These are phyloP conservation scores for Axilococcus clingmanii DNA, from an alignment of 139 green algal species.

Conservation along the genomic window DNA sequence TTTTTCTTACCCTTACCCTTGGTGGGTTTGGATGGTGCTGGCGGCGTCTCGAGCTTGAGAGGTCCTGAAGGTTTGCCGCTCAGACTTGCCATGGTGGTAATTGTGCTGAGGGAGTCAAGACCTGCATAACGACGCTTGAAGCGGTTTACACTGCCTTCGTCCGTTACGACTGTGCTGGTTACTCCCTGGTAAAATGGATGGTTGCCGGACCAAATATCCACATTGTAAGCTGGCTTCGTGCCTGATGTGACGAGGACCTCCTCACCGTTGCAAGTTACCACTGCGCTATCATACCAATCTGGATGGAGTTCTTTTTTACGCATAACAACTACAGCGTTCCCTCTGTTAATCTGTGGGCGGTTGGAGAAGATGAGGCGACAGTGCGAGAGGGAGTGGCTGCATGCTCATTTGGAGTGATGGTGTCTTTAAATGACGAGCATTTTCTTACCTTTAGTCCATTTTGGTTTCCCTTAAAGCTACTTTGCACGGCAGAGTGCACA, in stretches of 20 bases:
- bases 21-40: no score
- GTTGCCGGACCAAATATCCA: slow-evolving; percentile 96
- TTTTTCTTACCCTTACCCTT: no score
- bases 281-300: slow-evolving; percentile 50
- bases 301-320: slow-evolving; percentile 64
- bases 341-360: no score
- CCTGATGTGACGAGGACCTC: slow-evolving; percentile 84
- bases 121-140: slow-evolving; percentile 74
- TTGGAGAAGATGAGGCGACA: background rate
- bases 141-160: slow-evolving; percentile 80
- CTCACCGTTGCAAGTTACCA: slow-evolving; percentile 96
- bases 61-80: no score
- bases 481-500: slow-evolving; percentile 1
- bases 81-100: slow-evolving; percentile 16
- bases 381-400: background rate
- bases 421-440: no score
- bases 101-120: slow-evolving; percentile 31
- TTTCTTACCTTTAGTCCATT: slow-evolving; percentile 8
- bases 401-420: background rate
- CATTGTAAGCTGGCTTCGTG: slow-evolving; percentile 77
- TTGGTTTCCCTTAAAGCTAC: slow-evolving; percentile 12
- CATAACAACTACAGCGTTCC: slow-evolving; percentile 34
- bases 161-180: slow-evolving; percentile 48
- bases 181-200: slow-evolving; percentile 88
- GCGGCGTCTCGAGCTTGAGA: no score